Evolutionary conservation across 2,329 filamentous ascomycete genomes (phyloP), one percentile per base, ranked within the genome.

Genomic region (Beauveria australis): DNA sequence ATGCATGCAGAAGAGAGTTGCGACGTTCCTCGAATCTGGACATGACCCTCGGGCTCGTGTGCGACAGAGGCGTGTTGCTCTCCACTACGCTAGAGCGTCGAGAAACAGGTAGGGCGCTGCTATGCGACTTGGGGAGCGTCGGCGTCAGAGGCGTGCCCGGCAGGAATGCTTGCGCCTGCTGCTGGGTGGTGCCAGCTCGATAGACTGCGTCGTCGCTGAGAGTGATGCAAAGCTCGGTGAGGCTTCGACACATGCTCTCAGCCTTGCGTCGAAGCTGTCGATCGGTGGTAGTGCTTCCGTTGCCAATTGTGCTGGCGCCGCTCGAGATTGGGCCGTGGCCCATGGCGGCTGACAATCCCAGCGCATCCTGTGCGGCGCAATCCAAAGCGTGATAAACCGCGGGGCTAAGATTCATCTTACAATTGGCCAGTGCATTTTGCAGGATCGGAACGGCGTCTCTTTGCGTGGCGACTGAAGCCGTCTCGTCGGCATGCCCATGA

Each of bases 161-260:
- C 60, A 62, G 63, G n/a, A 43, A 41, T n/a, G 41, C 41, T 51
- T 53, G 61, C 19, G 44, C 55, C 47, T 47, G 51, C 24, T 55
- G 44, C 16, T 59, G 57, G 28, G 48, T 47, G 43, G 56, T 40
- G n/a, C 18, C 40, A 40, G 37, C 61, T 51, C 74, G 74, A 2
- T 71, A 69, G 3, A 70, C 71, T 46, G 71, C 71, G 46, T 85
- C 83, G 64, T 90, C 89, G 33, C 87, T 86, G 59, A 99, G 77
- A 1, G 92, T 89, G 60, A 99, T 83, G 70, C 91, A 96, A 7
- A 99, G 80, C 73, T 99, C 94, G 0, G 93, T 97, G 65, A 99
- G 76, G 69, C 89, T 94, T 59, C 93, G 88, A 72, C 94, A 97
- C 70, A 99, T 86, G 69, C 89, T 92, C 70, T 99, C 93, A 30